A percentile compares a stretch with the other conserved stretches of the same genome.
phyloP scores from a whole-genome alignment of 1,139 yeast genomes.

The Candida smagusa region DNA sequence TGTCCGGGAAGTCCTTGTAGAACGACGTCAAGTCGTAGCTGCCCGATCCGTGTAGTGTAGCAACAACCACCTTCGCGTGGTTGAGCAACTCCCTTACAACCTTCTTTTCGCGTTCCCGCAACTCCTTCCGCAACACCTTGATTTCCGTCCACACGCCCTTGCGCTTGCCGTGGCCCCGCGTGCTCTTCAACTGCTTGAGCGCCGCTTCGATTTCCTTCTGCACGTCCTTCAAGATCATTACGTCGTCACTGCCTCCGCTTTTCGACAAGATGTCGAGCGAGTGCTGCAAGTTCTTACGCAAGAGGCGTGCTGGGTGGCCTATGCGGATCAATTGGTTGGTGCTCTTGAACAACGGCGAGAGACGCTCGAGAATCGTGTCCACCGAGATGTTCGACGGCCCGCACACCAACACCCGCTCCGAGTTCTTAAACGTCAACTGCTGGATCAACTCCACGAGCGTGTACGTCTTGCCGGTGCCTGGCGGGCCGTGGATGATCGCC shows the following conservation, averaged over 20 bases:
- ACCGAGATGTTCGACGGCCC: slow-evolving; percentile 97
- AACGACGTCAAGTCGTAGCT: slow-evolving; percentile 59
- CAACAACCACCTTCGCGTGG: slow-evolving; percentile 65
- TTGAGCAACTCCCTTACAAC: slow-evolving; percentile 57
- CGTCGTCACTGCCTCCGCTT: slow-evolving; percentile 23
- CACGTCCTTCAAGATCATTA: slow-evolving; percentile 58
- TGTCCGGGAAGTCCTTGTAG: slow-evolving; percentile 28
- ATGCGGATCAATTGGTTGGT: slow-evolving; percentile 66
- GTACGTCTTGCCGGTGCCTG: slow-evolving; percentile 63
- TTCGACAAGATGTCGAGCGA: slow-evolving; percentile 75
- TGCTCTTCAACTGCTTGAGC: slow-evolving; percentile 58
- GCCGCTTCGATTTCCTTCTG: slow-evolving; percentile 62
- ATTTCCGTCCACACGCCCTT: slow-evolving; percentile 67
- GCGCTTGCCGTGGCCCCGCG: slow-evolving; percentile 63
- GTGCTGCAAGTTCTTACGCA: slow-evolving; percentile 62
- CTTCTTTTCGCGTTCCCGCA: slow-evolving; percentile 62
- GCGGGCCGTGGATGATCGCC: slow-evolving; percentile 50
- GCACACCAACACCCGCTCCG: slow-evolving; percentile 78
- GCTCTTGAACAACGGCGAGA: slow-evolving; percentile 42
- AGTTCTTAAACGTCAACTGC: slow-evolving; percentile 56
- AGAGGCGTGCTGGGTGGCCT: slow-evolving; percentile 90
- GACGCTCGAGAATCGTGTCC: slow-evolving; percentile 82
- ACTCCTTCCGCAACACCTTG: slow-evolving; percentile 66
- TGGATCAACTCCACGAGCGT: slow-evolving; percentile 82
- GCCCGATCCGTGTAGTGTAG: slow-evolving; percentile 89